Evolutionary conservation across 148 eudicot genomes (phyloP), one percentile per base, ranked within the genome.

Genomic region (Vaccinium darrowii): DNA sequence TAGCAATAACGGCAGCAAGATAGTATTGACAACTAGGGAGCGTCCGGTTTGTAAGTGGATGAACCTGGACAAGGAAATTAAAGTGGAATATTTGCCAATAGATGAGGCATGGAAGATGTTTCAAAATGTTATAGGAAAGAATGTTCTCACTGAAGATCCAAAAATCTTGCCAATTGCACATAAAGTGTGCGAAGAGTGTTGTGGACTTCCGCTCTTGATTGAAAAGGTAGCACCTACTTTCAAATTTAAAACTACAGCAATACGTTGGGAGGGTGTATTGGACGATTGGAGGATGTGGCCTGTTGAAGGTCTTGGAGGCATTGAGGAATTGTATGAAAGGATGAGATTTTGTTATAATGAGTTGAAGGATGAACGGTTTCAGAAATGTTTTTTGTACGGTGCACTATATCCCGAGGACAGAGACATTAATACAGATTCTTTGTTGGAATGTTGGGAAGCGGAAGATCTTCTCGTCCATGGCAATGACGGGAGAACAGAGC

Each of bases 91-190:
- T 36, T 80, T 85, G 9, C 16, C 83, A 19, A 23, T 12, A 14
- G 15, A 58, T 15, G 86, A 85, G 43, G 54, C 83, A 25, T 85
- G 78, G 86, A 16, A 85, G 63, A 78, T 84, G 82, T 84, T 84
- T 50, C 53, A 67, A 49, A 62, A 21, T 79, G 16, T 78, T 51
- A 1, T 84, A 30, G 7, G 7, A 18, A 30, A 10, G 4, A 30
- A 33, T 3, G 21, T 16, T n/a, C 27, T 79, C 18, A 51, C 7
- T 39, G 0, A 62, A 23, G 15, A 77, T 39, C 19, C 1, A 10
- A 47, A 51, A 13, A 71, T 63, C 18, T 15, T 15, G 47, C 47
- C 27, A 6, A 7, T 52, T 80, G 71, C 83, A 25, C 4, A 15
- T 8, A 51, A 30, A 69, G 83, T 81, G 4, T 81, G 75, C 39